phyloP scores from a whole-genome alignment of 257 asterid species.

The Ilex asprella region DNA sequence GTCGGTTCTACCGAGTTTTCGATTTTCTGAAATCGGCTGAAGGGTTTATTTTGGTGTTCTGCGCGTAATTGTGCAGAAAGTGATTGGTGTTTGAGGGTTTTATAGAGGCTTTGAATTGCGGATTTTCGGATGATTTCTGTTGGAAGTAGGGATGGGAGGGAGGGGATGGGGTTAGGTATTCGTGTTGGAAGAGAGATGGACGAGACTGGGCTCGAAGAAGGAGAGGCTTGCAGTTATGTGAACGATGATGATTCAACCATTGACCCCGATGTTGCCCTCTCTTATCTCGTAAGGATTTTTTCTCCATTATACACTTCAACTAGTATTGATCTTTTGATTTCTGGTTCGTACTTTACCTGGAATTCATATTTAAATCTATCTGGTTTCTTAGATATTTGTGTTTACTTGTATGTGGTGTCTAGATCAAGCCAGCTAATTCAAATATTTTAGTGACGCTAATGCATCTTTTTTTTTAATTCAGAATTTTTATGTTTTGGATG shows the following conservation, averaged over 20 bases:
- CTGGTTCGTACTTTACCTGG: conserved; percentile 2
- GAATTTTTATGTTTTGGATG: no score
- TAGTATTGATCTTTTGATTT: neutral
- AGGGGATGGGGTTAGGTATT: conserved; percentile 60
- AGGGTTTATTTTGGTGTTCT: conserved; percentile 23
- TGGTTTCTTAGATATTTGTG: neutral
- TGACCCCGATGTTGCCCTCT: conserved; percentile 94
- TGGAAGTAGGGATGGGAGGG: conserved; percentile 71
- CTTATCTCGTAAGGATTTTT: conserved; percentile 72
- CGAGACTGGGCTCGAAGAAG: conserved; percentile 89
- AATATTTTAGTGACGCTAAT: no score
- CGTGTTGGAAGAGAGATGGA: conserved; percentile 46
- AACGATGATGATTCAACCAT: conserved; percentile 50
- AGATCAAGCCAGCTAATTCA: neutral
- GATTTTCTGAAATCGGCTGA: conserved; percentile 21
- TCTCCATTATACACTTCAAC: neutral
- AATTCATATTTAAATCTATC: neutral
- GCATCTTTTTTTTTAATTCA: no score
- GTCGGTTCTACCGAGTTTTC: conserved; percentile 33
- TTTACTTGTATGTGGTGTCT: neutral
- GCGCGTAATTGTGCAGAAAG: conserved; percentile 12
- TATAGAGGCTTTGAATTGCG: conserved; percentile 15
- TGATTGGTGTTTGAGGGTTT: conserved; percentile 21
- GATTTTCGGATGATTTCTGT: conserved; percentile 61
- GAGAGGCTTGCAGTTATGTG: conserved; percentile 64